Evolutionary conservation across 2,329 filamentous ascomycete species (phyloP).

Genomic region (Corynespora cassiicola): DNA sequence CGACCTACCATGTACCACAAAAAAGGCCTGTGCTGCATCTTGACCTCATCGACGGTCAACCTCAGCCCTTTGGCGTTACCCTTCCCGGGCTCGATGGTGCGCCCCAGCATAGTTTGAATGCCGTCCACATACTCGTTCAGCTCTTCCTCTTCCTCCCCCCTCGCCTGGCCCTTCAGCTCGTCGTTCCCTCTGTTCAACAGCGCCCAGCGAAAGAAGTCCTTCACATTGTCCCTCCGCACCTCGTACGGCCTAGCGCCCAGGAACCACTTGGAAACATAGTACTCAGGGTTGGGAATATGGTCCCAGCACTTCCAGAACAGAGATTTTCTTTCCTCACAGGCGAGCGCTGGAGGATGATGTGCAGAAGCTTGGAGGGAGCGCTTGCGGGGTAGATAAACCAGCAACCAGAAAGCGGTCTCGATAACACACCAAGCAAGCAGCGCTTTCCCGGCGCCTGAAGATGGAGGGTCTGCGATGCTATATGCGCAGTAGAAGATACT

Average conservation of each 20-base stretch:
- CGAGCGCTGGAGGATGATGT: conserved; percentile 55
- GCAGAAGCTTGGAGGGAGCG: conserved; percentile 60
- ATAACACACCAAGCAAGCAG: conserved; percentile 54
- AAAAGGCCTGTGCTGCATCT: conserved; percentile 66
- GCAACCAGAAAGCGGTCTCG: conserved; percentile 63
- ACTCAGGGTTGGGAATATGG: conserved; percentile 61
- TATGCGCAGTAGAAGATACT: conserved; percentile 54
- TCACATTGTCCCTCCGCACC: conserved; percentile 71
- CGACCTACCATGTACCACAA: conserved; percentile 67
- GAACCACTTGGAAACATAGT: conserved; percentile 71
- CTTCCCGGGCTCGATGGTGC: conserved; percentile 59
- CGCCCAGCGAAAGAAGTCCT: conserved; percentile 72
- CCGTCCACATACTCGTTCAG: conserved; percentile 62
- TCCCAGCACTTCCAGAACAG: conserved; percentile 65
- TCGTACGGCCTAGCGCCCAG: conserved; percentile 63
- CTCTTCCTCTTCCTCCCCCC: conserved; percentile 52
- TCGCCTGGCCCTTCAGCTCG: conserved; percentile 30
- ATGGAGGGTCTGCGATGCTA: conserved; percentile 41
- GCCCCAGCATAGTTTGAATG: conserved; percentile 61
- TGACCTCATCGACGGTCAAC: conserved; percentile 70
- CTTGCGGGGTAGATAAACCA: conserved; percentile 61
- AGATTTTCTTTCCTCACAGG: conserved; percentile 56
- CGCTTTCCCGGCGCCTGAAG: conserved; percentile 32
- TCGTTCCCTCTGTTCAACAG: conserved; percentile 63
- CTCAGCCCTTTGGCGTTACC: conserved; percentile 65